phyloP scores from a whole-genome alignment of 1,284 basidiomycete species.

The Crepidotus sp. region DNA sequence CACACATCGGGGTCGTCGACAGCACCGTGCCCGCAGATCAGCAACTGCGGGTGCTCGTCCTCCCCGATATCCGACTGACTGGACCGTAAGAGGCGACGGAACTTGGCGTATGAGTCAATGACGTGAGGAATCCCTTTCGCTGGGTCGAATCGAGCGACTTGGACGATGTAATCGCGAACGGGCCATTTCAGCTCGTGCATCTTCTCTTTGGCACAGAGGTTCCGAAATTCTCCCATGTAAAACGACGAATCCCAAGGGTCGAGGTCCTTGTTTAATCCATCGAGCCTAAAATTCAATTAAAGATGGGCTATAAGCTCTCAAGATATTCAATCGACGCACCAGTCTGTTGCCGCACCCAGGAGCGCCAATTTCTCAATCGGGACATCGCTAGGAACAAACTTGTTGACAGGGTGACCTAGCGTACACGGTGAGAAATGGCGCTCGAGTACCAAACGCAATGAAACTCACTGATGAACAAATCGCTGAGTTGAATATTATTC shows the following conservation, averaged over 20 bases:
- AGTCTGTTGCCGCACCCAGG: constrained; percentile 73
- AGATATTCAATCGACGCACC: constrained; percentile 33
- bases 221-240: constrained; percentile 79
- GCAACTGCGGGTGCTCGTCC: constrained; percentile 65
- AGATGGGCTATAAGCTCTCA: constrained; percentile 6
- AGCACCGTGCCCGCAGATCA: constrained; percentile 81
- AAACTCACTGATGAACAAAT: constrained; percentile 70
- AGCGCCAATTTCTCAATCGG: constrained; percentile 61
- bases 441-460: background rate
- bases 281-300: constrained; percentile 47
- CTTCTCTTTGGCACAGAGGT: constrained; percentile 63
- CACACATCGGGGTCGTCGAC: constrained; percentile 70
- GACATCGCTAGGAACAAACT: constrained; percentile 80
- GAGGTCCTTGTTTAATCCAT: constrained; percentile 82
- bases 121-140: constrained; percentile 72
- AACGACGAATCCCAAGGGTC: constrained; percentile 65
- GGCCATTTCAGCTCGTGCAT: constrained; percentile 76
- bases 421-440: background rate
- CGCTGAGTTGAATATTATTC: constrained; percentile 78
- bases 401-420: constrained; percentile 76
- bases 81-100: constrained; percentile 54
- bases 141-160: constrained; percentile 79
- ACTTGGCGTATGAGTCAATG: constrained; percentile 73
- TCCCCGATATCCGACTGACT: constrained; percentile 34
- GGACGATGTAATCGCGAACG: constrained; percentile 70